Conservation (phyloP, 2,329 filamentous ascomycete genomes). For the Phialemoniopsis sp. region DNA sequence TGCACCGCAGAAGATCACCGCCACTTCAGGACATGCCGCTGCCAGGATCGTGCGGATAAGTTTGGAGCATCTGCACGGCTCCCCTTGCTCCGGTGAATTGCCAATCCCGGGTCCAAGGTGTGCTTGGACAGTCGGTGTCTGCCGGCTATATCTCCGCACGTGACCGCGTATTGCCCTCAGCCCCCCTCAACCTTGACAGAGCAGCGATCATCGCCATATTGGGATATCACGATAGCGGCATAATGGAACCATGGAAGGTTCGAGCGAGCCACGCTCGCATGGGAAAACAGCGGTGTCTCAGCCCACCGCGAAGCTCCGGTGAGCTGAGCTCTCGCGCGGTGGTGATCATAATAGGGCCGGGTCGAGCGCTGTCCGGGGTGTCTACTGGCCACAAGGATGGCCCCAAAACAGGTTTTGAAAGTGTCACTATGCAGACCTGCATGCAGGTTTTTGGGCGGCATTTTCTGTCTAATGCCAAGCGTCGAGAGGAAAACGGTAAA, state of each 20-base stretch:
- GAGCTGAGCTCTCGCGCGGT: background rate
- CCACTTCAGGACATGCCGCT: too few relatives aligned
- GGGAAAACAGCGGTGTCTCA: background rate
- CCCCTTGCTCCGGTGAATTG: too few relatives aligned
- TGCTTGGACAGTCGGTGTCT: too few relatives aligned
- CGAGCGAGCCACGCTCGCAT: constrained; percentile 3
- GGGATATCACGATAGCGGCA: constrained; percentile 2
- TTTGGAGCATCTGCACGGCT: too few relatives aligned
- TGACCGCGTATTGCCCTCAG: too few relatives aligned
- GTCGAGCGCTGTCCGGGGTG: constrained; percentile 7
- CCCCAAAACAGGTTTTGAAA: constrained; percentile 19
- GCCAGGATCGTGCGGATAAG: too few relatives aligned
- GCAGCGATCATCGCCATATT: too few relatives aligned
- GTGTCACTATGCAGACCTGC: constrained; percentile 19
- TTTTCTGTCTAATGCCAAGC: constrained; percentile 1
- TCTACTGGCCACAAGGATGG: constrained; percentile 7
- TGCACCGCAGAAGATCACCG: too few relatives aligned
- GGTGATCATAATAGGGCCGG: constrained; percentile 13
- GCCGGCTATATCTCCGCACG: too few relatives aligned
- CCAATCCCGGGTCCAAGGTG: too few relatives aligned
- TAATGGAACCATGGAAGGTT: constrained; percentile 6
- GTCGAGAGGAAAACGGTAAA: constrained; percentile 1
- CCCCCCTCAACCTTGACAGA: too few relatives aligned
- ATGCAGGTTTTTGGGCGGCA: constrained; percentile 16
- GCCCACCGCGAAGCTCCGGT: constrained; percentile 8